These are phyloP conservation scores for Boletellus ananiceps DNA, from an alignment of 768 basidiomycete species.

Conservation along the genomic window DNA sequence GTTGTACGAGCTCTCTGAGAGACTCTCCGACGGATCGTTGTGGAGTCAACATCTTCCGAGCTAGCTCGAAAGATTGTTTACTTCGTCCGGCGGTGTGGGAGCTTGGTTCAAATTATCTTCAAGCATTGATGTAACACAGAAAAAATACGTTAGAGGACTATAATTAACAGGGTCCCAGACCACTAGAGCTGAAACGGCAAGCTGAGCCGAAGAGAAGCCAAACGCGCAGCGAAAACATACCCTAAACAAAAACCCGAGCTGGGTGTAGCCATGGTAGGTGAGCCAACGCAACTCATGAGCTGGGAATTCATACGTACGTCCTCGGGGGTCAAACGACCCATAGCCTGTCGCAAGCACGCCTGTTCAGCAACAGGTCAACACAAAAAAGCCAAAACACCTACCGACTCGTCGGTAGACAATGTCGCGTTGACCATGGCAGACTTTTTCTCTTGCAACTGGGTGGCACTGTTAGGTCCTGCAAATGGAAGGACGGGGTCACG, in stretches of 20 bases:
- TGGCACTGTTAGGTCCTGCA: neutral
- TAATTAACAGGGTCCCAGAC: too few relatives aligned
- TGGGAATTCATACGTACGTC: conserved; percentile 44
- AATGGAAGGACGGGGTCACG: conserved; percentile 7
- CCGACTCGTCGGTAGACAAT: conserved; percentile 74
- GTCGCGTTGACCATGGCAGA: conserved; percentile 92
- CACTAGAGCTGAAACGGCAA: conserved; percentile 14
- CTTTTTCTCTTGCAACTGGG: conserved; percentile 92
- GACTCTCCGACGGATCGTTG: too few relatives aligned
- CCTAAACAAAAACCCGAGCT: conserved; percentile 46
- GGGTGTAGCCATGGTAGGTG: neutral
- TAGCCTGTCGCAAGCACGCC: conserved; percentile 49
- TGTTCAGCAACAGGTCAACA: conserved; percentile 10
- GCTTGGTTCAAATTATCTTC: too few relatives aligned
- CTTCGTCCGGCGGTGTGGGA: too few relatives aligned
- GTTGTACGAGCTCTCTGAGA: too few relatives aligned
- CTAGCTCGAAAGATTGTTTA: too few relatives aligned
- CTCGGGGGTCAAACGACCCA: conserved; percentile 89
- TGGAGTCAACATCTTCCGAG: too few relatives aligned
- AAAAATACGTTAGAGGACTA: neutral
- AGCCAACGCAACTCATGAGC: conserved; percentile 3
- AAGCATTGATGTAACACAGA: too few relatives aligned
- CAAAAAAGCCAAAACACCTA: conserved; percentile 29
- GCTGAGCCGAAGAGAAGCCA: neutral
- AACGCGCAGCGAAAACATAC: conserved; percentile 26